phyloP scores from a whole-genome alignment of 805 yeast genomes.

The Starmerella geochares region DNA sequence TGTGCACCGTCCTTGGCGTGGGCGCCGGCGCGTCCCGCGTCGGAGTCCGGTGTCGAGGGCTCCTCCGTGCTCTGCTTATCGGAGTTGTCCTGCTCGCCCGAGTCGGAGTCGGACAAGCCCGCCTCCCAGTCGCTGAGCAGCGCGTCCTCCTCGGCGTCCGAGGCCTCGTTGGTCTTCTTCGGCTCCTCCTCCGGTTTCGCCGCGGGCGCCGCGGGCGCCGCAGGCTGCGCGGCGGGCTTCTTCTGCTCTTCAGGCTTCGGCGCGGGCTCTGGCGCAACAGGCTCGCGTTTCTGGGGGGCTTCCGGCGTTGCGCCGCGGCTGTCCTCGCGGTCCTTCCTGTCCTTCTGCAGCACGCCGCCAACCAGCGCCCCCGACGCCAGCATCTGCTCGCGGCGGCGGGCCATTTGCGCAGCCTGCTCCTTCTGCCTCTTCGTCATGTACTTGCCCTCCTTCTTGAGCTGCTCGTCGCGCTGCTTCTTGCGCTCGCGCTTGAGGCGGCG shows the following conservation, averaged over 20 bases:
- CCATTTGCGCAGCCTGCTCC: constrained; percentile 76
- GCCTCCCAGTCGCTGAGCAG: constrained; percentile 84
- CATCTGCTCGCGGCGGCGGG: constrained; percentile 79
- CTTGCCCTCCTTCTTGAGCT: constrained; percentile 93
- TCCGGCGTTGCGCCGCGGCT: constrained; percentile 20
- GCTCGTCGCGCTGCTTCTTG: constrained; percentile 77
- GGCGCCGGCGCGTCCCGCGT: constrained; percentile 23
- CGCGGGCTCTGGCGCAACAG: too few relatives aligned
- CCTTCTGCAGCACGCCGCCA: constrained; percentile 57
- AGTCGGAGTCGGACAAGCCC: constrained; percentile 39
- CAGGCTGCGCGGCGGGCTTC: constrained; percentile 26
- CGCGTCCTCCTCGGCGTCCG: constrained; percentile 42
- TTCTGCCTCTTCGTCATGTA: constrained; percentile 87
- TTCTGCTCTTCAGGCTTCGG: too few relatives aligned
- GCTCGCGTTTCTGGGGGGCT: background rate
- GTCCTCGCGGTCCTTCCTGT: constrained; percentile 35
- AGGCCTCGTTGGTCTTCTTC: constrained; percentile 35
- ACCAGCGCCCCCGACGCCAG: constrained; percentile 64
- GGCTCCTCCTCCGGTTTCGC: too few relatives aligned
- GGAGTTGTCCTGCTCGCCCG: constrained; percentile 13
- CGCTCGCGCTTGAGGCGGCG: constrained; percentile 65
- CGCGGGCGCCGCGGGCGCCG: too few relatives aligned
- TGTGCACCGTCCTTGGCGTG: constrained; percentile 27
- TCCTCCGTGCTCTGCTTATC: constrained; percentile 12
- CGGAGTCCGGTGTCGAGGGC: constrained; percentile 14